Percentiles rank a stretch among this genome's conserved stretches.
Conservation (phyloP, 169 alveolate species). For the Plasmodium gonderi region DNA sequence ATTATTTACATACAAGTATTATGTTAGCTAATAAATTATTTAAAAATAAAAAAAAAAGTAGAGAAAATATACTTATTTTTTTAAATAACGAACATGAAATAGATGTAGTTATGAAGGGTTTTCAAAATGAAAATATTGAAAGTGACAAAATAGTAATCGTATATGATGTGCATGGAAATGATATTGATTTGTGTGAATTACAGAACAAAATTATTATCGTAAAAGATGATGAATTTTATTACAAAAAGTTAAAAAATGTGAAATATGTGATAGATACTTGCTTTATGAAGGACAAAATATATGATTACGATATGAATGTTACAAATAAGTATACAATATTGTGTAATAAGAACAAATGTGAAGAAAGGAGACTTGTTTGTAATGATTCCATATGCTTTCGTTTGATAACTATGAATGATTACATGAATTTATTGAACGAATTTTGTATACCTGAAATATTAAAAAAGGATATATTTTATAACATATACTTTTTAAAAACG, state of each 20-base stretch:
- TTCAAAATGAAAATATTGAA: constrained; percentile 12
- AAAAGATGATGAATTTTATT: constrained; percentile 15
- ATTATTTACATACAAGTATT: constrained; percentile 51
- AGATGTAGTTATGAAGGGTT: constrained; percentile 37
- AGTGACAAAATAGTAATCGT: constrained; percentile 9
- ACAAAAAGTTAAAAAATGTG: constrained; percentile 37
- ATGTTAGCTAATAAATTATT: constrained; percentile 19
- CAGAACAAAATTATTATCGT: constrained; percentile 31
- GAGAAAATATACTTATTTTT: constrained; percentile 38
- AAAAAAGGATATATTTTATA: constrained; percentile 66
- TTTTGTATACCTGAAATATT: constrained; percentile 52
- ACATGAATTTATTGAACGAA: constrained; percentile 32
- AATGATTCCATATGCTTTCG: constrained; percentile 46
- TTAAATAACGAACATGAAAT: constrained; percentile 73
- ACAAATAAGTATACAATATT: constrained; percentile 43
- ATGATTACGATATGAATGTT: constrained; percentile 56
- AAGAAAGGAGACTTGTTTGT: constrained; percentile 29
- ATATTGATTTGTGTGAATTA: constrained; percentile 4
- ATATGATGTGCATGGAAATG: constrained; percentile 6
- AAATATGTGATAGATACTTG: constrained; percentile 70
- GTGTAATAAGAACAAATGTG: constrained; percentile 66
- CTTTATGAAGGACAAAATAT: constrained; percentile 54
- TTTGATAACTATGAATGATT: constrained; percentile 52
- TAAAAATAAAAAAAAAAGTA: constrained; percentile 24
- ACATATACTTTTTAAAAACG: constrained; percentile 49